Evolutionary conservation across 306 rosid species (phyloP).

Genomic region (Dalbergia oliveri): DNA sequence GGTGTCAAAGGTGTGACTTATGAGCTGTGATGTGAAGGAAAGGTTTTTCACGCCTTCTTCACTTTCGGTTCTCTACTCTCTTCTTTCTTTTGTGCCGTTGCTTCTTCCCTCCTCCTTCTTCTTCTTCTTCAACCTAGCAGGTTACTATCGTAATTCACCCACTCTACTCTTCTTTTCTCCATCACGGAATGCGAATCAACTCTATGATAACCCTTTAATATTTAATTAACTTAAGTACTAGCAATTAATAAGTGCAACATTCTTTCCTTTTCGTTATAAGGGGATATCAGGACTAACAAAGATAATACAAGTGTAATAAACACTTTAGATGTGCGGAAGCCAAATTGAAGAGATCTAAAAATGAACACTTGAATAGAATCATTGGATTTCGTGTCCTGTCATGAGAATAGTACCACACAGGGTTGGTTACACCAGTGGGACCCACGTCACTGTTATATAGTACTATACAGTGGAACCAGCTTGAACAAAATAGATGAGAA

Average conservation of each 20-base stretch:
- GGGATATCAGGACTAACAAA: too few species aligned
- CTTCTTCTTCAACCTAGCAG: not conserved
- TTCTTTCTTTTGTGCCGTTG: not conserved
- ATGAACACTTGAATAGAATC: too few species aligned
- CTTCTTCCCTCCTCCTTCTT: not conserved
- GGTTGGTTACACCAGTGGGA: too few species aligned
- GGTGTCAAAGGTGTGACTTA: not conserved
- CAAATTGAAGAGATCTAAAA: too few species aligned
- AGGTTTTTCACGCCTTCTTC: not conserved
- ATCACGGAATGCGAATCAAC: not conserved
- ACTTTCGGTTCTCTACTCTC: not conserved
- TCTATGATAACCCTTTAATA: not conserved
- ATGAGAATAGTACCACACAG: too few species aligned
- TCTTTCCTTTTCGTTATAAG: not conserved
- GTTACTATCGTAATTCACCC: not conserved
- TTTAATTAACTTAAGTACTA: not conserved
- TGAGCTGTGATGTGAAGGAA: not conserved
- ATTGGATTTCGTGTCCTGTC: too few species aligned
- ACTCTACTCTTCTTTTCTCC: not conserved
- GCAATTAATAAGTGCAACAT: too few species aligned
- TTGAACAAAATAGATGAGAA: too few species aligned
- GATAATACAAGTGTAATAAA: too few species aligned
- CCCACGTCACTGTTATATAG: too few species aligned
- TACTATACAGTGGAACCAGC: too few species aligned
- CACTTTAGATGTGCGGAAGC: too few species aligned